Base-by-base conservation (phyloP, 2,329 filamentous ascomycete species). In the Colletotrichum tamarilloi region DNA sequence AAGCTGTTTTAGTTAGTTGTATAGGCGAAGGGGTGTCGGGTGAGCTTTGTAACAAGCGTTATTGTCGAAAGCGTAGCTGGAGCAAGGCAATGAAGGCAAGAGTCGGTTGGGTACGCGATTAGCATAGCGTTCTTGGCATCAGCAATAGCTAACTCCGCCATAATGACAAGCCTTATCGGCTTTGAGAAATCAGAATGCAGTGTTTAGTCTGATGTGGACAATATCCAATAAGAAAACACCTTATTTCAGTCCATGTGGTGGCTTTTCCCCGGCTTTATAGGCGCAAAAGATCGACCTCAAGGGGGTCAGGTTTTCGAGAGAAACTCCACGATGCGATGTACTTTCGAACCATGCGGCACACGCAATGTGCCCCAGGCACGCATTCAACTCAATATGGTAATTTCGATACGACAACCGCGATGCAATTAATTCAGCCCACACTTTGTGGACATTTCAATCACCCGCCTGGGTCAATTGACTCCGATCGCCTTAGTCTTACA, bases 1-100 rank as follows among this genome's bases (percentile, higher is more conserved):
- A 63, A 49, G 14, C 62, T 74, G 14, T 59, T 67, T 46, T 72
- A 63, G 32, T 7, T 35, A 22, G 19, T 22, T 8, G 5, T 5
- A 19, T 22, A 19, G n/a, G 42, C 19, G 16, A 22, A 22, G 3
- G 42, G 42, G 3, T 49, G 42, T 49, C n/a, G 42, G 19, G 7
- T 22, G 42, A n/a, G 42, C 19, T 49, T 49, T 49, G 19, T 8
- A 5, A 8, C 42, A 5, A n/a, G 4, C 19, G 4, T 49, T 3
- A 7, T 49, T 22, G 42, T 49, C 42, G 19, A 49, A n/a, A 49
- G 42, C 19, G 4, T 49, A 49, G 42, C 42, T 11, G 19, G 11
- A n/a, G 19, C 42, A 49, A 49, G 11, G 42, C 11, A n/a, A 22
- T 22, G 8, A 22, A 19, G 42, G 42, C 19, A 9, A 22, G 3